Evolutionary conservation across 225 moss, liverwort and hornwort genomes (phyloP).

Genomic region (Climacium dendroides): DNA sequence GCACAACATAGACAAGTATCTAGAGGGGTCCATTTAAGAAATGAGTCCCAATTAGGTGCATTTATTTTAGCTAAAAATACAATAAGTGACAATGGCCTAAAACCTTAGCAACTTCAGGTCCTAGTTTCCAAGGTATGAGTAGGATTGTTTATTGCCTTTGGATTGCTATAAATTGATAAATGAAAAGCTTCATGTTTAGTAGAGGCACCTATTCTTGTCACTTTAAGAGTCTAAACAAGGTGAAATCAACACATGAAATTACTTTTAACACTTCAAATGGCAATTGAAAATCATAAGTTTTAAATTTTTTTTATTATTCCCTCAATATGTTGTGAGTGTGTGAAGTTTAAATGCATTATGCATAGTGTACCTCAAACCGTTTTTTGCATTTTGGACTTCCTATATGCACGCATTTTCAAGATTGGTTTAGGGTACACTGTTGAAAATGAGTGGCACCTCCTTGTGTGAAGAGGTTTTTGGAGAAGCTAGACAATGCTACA

Average conservation of each 20-base stretch:
- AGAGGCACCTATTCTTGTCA: not conserved
- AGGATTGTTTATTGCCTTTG: not conserved
- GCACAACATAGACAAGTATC: not conserved
- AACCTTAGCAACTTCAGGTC: not conserved
- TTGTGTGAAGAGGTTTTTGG: not conserved
- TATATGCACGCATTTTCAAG: not conserved
- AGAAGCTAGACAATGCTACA: not conserved
- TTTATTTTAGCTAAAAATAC: not conserved
- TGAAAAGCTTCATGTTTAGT: not conserved
- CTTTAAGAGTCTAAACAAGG: not conserved
- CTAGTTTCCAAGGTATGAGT: accelerated
- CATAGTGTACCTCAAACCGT: accelerated
- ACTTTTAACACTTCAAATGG: not conserved
- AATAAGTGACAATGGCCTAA: accelerated
- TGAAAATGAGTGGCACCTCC: not conserved
- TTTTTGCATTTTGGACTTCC: not conserved
- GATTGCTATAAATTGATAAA: not conserved
- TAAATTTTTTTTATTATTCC: accelerated
- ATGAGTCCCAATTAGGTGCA: not conserved
- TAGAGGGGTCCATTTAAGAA: not conserved
- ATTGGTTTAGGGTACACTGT: not conserved
- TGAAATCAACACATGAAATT: not conserved
- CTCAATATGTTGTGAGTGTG: not conserved
- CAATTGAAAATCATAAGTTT: not conserved
- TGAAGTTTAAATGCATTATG: not conserved